Evolutionary conservation across 108 stramenopile species (phyloP), one percentile per base, ranked within the genome.

Genomic region (Nitzschia palea): DNA sequence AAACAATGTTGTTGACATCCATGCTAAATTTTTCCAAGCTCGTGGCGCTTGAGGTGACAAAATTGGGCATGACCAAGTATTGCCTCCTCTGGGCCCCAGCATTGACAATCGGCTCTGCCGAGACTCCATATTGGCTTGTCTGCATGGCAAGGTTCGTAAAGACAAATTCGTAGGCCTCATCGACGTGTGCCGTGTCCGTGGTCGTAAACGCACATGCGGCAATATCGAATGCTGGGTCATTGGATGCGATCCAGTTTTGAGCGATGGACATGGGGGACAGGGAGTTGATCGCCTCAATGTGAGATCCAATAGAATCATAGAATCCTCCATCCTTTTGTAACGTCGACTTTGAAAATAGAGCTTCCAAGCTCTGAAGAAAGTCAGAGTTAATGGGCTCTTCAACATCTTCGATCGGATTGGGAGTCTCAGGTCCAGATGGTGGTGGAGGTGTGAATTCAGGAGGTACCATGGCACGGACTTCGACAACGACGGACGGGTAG

Each of bases 131-230:
- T 22, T 57, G 62, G 22, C 55, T 36, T 4, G 56, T 56, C 34
- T 82, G 75, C 88, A 93, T 89, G 57, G 88, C 86, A 25, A 93
- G 58, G 70, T 85, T 93, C 61, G 77, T 78, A 62, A 89, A 89
- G n/a, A 88, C 74, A 66, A 80, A 93, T 71, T 93, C 91, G 56
- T 89, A 89, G 5, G 86, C 91, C 25, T 77, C 84, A 67, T 93
- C 91, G 18, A 88, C 83, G 47, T 87, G 65, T 9, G 75, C 66
- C 5, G 84, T 77, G 53, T 84, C 70, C 34, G 71, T 78, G 35
- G 66, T 76, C 29, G 87, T 89, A 74, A 93, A 93, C 4, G 58
- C 42, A 30, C 61, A 62, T 26, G 34, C 67, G 14, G 77, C 74
- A 18, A 52, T 61, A 32, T 81, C 45, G 47, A 82, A 79, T 3